A percentile compares a stretch with the other conserved stretches of the same genome.
Evolutionary conservation across 2,329 filamentous ascomycete species (phyloP).

Genomic region (Dactylellina haptotyla): DNA sequence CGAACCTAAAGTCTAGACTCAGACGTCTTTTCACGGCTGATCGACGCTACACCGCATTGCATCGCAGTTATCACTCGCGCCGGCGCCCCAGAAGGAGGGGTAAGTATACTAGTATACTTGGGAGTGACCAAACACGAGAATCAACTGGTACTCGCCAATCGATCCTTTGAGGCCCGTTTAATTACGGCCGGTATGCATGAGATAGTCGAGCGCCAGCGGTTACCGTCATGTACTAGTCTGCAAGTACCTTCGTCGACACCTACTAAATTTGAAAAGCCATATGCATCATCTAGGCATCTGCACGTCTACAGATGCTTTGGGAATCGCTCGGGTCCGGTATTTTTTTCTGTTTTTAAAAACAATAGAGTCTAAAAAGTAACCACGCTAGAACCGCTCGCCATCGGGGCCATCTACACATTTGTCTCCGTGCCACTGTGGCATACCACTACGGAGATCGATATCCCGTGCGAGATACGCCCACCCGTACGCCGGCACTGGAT

Average conservation of each 20-base stretch:
- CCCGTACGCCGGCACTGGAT: no score
- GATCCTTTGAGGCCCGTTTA: conserved; percentile 17
- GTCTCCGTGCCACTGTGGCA: conserved; percentile 7
- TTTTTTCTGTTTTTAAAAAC: no score
- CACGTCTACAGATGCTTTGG: conserved; percentile 10
- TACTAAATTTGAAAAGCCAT: conserved; percentile 5
- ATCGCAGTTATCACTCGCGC: conserved; percentile 7
- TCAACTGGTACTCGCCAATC: no score
- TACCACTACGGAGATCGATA: not conserved
- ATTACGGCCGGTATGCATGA: conserved; percentile 5
- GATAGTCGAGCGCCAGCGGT: not conserved
- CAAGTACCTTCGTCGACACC: conserved; percentile 12
- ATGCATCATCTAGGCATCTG: conserved; percentile 21
- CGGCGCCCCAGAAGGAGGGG: no score
- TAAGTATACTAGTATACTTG: no score
- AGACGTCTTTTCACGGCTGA: conserved; percentile 41
- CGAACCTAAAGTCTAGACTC: conserved; percentile 47
- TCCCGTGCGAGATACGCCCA: no score
- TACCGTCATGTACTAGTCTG: not conserved
- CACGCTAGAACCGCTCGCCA: not conserved
- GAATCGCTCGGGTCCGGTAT: not conserved
- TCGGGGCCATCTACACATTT: not conserved
- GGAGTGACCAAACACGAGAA: no score
- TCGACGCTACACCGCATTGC: conserved; percentile 26
- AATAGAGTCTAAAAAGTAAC: not conserved